These are phyloP conservation scores for Phaffomyces opuntiae DNA, from an alignment of 805 yeast species.

Conservation along the genomic window DNA sequence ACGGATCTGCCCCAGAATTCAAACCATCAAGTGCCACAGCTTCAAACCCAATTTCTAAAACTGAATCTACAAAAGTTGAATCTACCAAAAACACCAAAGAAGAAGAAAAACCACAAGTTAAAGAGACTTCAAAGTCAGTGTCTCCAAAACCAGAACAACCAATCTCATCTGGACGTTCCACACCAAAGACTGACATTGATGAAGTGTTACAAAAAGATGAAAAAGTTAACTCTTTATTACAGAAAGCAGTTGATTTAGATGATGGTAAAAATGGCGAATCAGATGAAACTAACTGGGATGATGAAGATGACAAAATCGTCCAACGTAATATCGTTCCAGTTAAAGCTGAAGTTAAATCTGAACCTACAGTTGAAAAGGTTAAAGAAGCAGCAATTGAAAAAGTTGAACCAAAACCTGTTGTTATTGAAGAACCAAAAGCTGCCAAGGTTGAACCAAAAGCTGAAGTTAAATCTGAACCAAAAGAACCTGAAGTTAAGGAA, in stretches of 20 bases:
- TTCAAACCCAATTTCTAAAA: conserved; percentile 21
- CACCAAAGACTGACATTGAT: conserved; percentile 38
- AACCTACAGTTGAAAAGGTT: conserved; percentile 6
- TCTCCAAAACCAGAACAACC: conserved; percentile 9
- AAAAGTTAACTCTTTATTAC: conserved; percentile 36
- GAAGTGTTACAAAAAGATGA: conserved; percentile 40
- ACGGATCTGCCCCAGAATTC: conserved; percentile 57
- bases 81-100: conserved; percentile 14
- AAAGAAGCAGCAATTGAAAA: neutral
- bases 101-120: conserved; percentile 15
- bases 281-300: conserved; percentile 29
- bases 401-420: neutral
- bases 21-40: conserved; percentile 22
- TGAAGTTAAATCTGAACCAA: neutral
- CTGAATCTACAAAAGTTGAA: conserved; percentile 16
- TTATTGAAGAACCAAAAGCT: conserved; percentile 16
- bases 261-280: conserved; percentile 28
- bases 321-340: conserved; percentile 8
- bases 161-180: conserved; percentile 18
- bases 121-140: conserved; percentile 17
- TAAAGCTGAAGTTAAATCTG: conserved; percentile 7
- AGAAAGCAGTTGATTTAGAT: conserved; percentile 37
- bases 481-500: conserved; percentile 10
- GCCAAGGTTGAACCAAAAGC: conserved; percentile 15
- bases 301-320: conserved; percentile 22